Base-by-base conservation (phyloP, 1,139 yeast genomes). In the Chernovozyma sophiae-reginae region DNA sequence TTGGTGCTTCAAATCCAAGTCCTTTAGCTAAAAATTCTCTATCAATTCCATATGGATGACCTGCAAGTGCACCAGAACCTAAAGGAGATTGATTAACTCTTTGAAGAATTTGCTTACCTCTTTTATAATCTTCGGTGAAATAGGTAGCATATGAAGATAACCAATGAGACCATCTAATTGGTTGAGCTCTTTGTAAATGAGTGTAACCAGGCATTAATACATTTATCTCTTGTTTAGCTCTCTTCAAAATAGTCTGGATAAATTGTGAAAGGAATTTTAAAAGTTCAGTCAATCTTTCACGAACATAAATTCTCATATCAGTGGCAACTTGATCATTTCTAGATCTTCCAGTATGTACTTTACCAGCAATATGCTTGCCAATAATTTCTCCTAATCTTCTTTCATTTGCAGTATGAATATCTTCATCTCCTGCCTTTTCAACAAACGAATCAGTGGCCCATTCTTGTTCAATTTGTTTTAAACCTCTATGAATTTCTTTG, bases 91-190 rank as follows among this genome's bases (percentile, higher is more conserved):
- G 79, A 60, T 94, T 94, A 41, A 89, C 81, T 61, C 98, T 80
- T 43, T 70, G 81, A 48, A 84, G 76, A 36, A 92, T 74, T 63
- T 92, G 94, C 47, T 76, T 67, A 51, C 94, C 73, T 58, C 98
- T 79, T 56, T 86, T 79, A 63, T 83, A 80, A 57, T 92, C 99
- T 55, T 87, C 90, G 12, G 90, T 77, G 60, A 94, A 83, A 60
- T 89, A 92, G 3, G 97, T 92, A 30, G 97, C 97, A 55, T 92
- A 92, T 53, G 89, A 82, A 47, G 94, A 80, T 48, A 92, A 71
- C 96, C 97, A 90, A 60, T 92, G 99, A 1, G 97, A 73, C 99
- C 99, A 92, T 66, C 99, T 80, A 56, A 92, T 92, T 18, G 99
- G 99, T 63, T 92, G 99, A 3, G 98, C 98, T 59, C 96, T 84